Base-by-base conservation (phyloP, 2,329 filamentous ascomycete species). In the Penicillium verrucosum region DNA sequence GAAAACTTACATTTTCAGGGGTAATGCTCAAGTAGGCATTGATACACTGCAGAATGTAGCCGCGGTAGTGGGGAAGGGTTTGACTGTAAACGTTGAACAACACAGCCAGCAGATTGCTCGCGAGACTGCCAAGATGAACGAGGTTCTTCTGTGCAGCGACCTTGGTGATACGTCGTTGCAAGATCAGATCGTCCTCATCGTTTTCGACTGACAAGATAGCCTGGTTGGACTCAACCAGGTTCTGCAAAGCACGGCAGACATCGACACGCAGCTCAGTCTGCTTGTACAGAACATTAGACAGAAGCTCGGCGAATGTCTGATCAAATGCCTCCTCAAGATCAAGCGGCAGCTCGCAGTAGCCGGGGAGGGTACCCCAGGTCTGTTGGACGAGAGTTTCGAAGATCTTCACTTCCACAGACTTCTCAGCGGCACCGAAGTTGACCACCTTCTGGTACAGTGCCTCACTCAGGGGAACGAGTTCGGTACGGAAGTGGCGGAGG, bases 11-110 rank as follows among this genome's bases (percentile, higher is more conserved):
- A 63, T 79, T 77, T 65, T 83, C 82, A 0, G 90, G 89, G 0
- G 91, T 90, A 66, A 97, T 89, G 78, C 92, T 96, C 56, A 99
- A 79, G 75, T 92, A 97, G 5, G 91, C 87, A 75, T 97, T 97
- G 78, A 97, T 94, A 60, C 92, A 96, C 72, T 93, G 90, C 34
- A 99, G 80, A 52, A 99, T 94, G 21, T 90, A 91, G 0, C 91
- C 92, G 65, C 94, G 85, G 68, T 90, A 94, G 69, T 97, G 91
- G 2, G 94, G 93, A 27, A 99, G 81, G 0, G 94, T 99, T 74
- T 97, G 90, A 62, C 90, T 96, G 78, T 99, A 99, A 43, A 99
- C 93, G 71, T 99, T 99, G 81, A 99, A 97, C n/a, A 99, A 80
- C 0, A 97, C 93, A 7, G 94, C 92, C 41, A 99, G 84, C 76